phyloP scores from a whole-genome alignment of 192 early-diverging fungal species.

The Coemansia sp. region DNA sequence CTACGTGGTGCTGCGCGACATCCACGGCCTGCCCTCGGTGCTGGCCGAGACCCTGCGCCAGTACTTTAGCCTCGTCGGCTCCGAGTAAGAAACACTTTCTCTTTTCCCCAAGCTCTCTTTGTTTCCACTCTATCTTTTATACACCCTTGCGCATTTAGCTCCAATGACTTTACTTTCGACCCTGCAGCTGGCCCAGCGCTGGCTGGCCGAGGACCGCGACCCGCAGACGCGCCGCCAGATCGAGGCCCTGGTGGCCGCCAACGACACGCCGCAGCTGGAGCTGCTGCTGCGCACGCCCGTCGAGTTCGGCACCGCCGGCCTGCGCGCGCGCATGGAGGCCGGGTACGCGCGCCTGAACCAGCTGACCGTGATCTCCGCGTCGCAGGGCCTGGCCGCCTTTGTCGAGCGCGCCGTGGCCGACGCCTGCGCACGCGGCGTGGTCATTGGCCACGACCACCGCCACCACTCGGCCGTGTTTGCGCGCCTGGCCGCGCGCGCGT shows the following conservation, averaged over 20 bases:
- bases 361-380: conserved; percentile 88
- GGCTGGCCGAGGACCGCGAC: conserved; percentile 45
- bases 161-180: not conserved
- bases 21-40: conserved; percentile 81
- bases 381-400: conserved; percentile 78
- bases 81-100: conserved; percentile 20
- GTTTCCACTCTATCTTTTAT: not conserved
- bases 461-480: conserved; percentile 82
- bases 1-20: conserved; percentile 87
- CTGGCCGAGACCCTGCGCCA: conserved; percentile 92
- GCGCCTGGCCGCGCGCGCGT: conserved; percentile 74
- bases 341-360: conserved; percentile 93
- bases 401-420: conserved; percentile 56
- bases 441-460: conserved; percentile 94
- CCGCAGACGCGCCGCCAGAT: conserved; percentile 45
- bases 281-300: conserved; percentile 50
- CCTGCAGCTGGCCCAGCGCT: conserved; percentile 33
- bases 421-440: conserved; percentile 69
- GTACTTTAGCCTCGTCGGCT: conserved; percentile 83
- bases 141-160: not conserved
- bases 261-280: conserved; percentile 26
- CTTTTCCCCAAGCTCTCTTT: not conserved
- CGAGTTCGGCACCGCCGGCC: conserved; percentile 84
- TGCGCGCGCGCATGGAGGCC: conserved; percentile 90
- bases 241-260: conserved; percentile 18